Evolutionary conservation across 2,329 filamentous ascomycete genomes (phyloP).

Genomic region (Paraphoma sp.): DNA sequence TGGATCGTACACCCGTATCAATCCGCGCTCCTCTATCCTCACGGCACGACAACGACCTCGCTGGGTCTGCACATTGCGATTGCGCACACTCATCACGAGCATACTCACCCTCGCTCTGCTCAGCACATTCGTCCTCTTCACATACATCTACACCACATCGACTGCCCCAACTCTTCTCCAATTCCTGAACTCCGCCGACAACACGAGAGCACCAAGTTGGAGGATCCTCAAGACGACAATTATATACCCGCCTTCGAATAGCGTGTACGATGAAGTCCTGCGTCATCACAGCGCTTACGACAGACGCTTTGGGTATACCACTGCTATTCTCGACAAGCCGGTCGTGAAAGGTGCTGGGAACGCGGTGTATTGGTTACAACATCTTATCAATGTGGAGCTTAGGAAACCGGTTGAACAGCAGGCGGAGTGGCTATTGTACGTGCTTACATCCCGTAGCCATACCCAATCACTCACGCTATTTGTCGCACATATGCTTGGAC

Average conservation of each 20-base stretch:
- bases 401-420: not conserved
- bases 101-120: not conserved
- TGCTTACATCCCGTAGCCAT: not conserved
- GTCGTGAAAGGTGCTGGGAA: not conserved
- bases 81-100: not conserved
- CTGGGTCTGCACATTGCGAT: not conserved
- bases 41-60: not conserved
- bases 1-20: not conserved
- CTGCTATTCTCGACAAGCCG: not conserved
- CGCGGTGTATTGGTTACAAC: not conserved
- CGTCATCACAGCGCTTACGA: not conserved
- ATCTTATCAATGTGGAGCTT: not conserved
- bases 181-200: not conserved
- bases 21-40: not conserved
- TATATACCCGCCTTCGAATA: not conserved
- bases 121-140: not conserved
- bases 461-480: no score
- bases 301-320: not conserved
- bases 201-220: not conserved
- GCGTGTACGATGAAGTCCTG: not conserved
- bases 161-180: not conserved
- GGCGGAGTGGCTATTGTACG: not conserved
- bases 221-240: not conserved
- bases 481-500: no score
- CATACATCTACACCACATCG: not conserved